phyloP scores from a whole-genome alignment of 768 basidiomycete genomes.

The Porpolomopsis calyptriformis region DNA sequence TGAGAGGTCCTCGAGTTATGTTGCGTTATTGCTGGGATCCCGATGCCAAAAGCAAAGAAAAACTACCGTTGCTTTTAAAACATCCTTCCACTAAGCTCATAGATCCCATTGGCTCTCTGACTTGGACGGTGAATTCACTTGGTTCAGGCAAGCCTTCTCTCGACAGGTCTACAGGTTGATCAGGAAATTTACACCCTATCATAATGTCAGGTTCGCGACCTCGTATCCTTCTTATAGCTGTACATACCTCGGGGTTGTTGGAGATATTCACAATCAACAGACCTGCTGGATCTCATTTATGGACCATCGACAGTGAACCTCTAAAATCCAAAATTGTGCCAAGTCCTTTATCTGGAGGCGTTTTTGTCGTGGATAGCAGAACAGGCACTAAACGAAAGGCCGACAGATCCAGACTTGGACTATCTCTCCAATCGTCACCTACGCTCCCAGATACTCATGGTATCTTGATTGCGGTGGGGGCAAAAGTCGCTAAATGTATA shows the following conservation, averaged over 20 bases:
- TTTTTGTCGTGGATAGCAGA: constrained; percentile 46
- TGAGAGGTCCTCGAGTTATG: constrained; percentile 64
- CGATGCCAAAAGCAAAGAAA: constrained; percentile 30
- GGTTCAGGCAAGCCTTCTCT: constrained; percentile 34
- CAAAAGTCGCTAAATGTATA: constrained; percentile 46
- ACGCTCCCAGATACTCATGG: constrained; percentile 19
- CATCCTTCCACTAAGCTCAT: constrained; percentile 23
- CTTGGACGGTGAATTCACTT: constrained; percentile 56
- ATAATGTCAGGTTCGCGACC: constrained; percentile 31
- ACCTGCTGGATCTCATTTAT: constrained; percentile 24
- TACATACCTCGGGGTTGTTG: constrained; percentile 44
- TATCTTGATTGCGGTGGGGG: constrained; percentile 38
- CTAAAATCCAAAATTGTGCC: constrained; percentile 30
- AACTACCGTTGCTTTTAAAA: constrained; percentile 22
- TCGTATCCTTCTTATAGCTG: constrained; percentile 52
- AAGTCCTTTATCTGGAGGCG: constrained; percentile 35
- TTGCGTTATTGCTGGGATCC: constrained; percentile 34
- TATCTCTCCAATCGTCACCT: constrained; percentile 20
- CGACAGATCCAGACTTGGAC: constrained; percentile 32
- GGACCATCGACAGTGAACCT: constrained; percentile 25
- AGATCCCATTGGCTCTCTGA: constrained; percentile 41
- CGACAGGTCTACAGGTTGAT: background rate
- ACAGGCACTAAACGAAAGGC: constrained; percentile 37
- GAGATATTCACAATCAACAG: constrained; percentile 46
- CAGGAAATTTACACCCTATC: background rate